Evolutionary conservation across 2,329 filamentous ascomycete genomes (phyloP).

Genomic region (Lizonia empirigonia): DNA sequence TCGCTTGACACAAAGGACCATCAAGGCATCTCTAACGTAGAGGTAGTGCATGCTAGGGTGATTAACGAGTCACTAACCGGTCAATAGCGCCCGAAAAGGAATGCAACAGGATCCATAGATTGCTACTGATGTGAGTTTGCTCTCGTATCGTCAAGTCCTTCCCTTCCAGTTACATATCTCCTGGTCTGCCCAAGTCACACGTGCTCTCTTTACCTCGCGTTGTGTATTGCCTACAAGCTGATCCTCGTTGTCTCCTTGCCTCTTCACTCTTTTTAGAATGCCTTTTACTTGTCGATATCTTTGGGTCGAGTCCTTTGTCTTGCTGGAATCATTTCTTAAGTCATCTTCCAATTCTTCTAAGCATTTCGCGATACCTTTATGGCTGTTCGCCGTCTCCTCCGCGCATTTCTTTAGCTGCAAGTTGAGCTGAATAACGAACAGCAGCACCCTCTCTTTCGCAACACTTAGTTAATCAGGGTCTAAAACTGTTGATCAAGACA

Average conservation of each 20-base stretch:
- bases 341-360: neutral
- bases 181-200: no score
- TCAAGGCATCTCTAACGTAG: no score
- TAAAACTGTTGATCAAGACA: no score
- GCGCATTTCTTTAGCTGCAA: neutral
- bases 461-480: neutral
- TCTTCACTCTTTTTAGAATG: slow-evolving; percentile 2
- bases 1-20: no score
- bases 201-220: no score
- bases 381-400: neutral
- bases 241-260: neutral
- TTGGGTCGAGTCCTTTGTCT: neutral
- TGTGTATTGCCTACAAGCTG: neutral
- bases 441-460: neutral
- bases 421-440: neutral
- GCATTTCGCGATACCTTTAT: neutral
- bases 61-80: no score
- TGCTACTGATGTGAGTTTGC: no score
- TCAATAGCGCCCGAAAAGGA: no score
- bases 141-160: no score
- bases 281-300: neutral
- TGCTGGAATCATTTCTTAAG: neutral
- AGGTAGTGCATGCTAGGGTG: no score
- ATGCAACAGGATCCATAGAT: no score
- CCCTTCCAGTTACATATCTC: no score